Evolutionary conservation across 257 asterid genomes (phyloP).

Genomic region (Scutellaria barbata): DNA sequence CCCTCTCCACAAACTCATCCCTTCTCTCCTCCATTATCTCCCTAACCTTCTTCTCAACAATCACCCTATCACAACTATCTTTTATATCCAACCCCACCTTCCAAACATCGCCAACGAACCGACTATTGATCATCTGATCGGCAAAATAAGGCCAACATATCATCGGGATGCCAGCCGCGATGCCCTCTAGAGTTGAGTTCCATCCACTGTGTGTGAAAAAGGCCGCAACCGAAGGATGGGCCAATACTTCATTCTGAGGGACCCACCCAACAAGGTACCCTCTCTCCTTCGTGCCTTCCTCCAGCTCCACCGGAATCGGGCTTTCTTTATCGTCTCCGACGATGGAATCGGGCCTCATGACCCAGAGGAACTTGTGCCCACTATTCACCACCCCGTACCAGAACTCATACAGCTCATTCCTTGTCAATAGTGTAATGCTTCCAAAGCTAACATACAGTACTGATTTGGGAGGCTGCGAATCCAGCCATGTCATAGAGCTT

Average conservation of each 20-base stretch:
- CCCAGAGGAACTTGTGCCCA: constrained; percentile 54
- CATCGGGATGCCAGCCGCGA: constrained; percentile 55
- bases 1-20: constrained; percentile 49
- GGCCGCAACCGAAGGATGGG: constrained; percentile 43
- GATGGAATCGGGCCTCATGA: constrained; percentile 52
- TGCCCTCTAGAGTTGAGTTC: constrained; percentile 58
- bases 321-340: constrained; percentile 31
- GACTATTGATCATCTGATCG: constrained; percentile 58
- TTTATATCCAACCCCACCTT: constrained; percentile 65
- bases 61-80: constrained; percentile 50
- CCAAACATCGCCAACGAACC: constrained; percentile 61
- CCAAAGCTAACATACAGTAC: constrained; percentile 67
- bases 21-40: constrained; percentile 57
- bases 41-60: constrained; percentile 54
- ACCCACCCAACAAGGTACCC: constrained; percentile 59
- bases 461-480: constrained; percentile 45
- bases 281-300: constrained; percentile 40
- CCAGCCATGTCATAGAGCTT: constrained; percentile 54
- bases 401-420: constrained; percentile 49
- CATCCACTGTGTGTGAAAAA: constrained; percentile 64
- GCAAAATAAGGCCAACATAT: constrained; percentile 59
- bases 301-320: constrained; percentile 38
- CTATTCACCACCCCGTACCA: constrained; percentile 64
- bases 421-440: constrained; percentile 42
- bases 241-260: constrained; percentile 59